Percentiles rank a stretch among this genome's conserved stretches.
Evolutionary conservation across 805 yeast species (phyloP).

Genomic region (Metschnikowia corniflorae): DNA sequence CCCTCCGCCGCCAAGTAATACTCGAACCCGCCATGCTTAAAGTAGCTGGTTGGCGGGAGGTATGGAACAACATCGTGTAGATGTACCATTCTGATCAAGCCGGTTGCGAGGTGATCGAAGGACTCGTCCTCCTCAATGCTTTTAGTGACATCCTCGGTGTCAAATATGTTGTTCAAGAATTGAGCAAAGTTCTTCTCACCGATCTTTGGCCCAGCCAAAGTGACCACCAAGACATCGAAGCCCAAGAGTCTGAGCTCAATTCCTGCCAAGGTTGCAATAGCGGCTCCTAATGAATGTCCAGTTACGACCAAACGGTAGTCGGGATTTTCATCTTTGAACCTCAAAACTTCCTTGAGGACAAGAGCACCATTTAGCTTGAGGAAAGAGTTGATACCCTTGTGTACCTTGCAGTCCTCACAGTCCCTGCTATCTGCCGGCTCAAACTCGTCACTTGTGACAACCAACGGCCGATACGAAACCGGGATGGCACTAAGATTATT

Average conservation of each 20-base stretch:
- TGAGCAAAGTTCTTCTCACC: conserved; percentile 50
- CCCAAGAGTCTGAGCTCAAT: conserved; percentile 58
- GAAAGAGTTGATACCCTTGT: conserved; percentile 58
- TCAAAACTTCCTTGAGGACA: conserved; percentile 34
- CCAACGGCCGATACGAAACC: conserved; percentile 45
- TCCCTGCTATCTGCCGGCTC: conserved; percentile 9
- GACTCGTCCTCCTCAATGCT: conserved; percentile 21
- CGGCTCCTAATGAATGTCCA: conserved; percentile 81
- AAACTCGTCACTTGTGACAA: conserved; percentile 17
- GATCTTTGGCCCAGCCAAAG: conserved; percentile 63
- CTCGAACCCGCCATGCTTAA: conserved; percentile 50
- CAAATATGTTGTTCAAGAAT: conserved; percentile 51
- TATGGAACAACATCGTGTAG: conserved; percentile 55
- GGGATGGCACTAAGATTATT: conserved; percentile 52
- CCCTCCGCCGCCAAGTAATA: conserved; percentile 26
- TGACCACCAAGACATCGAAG: conserved; percentile 48
- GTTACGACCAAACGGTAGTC: conserved; percentile 50
- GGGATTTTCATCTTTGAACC: conserved; percentile 35
- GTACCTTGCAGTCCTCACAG: conserved; percentile 57
- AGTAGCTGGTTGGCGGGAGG: conserved; percentile 51
- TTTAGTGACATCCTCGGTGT: conserved; percentile 28
- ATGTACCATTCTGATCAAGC: conserved; percentile 53
- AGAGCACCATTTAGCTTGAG: conserved; percentile 35
- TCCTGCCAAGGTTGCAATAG: conserved; percentile 60
- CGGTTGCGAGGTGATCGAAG: conserved; percentile 13